Evolutionary conservation across 768 basidiomycete species (phyloP).

Genomic region (Rhodotorula toruloides): DNA sequence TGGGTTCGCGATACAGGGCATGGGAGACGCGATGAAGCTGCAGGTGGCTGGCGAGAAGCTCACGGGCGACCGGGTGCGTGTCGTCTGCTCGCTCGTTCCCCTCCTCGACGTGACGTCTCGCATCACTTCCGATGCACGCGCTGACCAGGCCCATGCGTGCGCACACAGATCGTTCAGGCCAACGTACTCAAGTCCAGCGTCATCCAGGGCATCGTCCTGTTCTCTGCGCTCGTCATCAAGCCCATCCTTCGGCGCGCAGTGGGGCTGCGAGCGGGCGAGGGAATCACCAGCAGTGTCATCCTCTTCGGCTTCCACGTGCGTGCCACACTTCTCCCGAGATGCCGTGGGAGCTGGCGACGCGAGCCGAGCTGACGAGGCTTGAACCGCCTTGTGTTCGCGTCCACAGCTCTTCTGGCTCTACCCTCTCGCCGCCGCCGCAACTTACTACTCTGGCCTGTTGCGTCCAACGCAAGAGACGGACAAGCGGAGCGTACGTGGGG

Average conservation of each 20-base stretch:
- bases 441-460: constrained; percentile 66
- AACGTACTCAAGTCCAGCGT: constrained; percentile 36
- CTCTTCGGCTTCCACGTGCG: constrained; percentile 39
- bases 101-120: not conserved
- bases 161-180: constrained; percentile 28
- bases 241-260: constrained; percentile 29
- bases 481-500: constrained; percentile 12
- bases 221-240: constrained; percentile 40
- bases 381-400: too few relatives aligned
- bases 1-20: constrained; percentile 20
- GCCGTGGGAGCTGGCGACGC: too few relatives aligned
- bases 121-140: not conserved
- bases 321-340: too few relatives aligned
- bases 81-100: not conserved
- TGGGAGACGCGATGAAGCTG: constrained; percentile 16
- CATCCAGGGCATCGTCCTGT: constrained; percentile 39
- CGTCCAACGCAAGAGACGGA: constrained; percentile 26
- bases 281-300: constrained; percentile 29
- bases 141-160: not conserved
- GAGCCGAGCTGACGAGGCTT: constrained; percentile 41
- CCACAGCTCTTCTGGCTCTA: constrained; percentile 66
- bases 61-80: constrained; percentile 19
- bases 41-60: constrained; percentile 21
- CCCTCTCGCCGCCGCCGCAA: constrained; percentile 67
- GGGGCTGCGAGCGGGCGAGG: constrained; percentile 14